Conservation (phyloP, 2,329 filamentous ascomycete species). For the Cladosporium sp. region DNA sequence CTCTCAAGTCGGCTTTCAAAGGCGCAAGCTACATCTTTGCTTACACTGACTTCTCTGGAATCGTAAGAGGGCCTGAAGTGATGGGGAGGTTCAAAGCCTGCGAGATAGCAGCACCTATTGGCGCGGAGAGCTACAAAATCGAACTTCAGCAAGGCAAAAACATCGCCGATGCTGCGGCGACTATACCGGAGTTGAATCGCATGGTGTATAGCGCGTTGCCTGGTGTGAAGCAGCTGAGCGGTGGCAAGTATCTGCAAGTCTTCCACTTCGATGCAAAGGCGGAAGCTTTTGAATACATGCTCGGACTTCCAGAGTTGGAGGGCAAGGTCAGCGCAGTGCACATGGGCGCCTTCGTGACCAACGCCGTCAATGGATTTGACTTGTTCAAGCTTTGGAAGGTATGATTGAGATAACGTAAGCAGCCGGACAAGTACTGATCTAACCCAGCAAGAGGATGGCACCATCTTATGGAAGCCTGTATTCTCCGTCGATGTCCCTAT, state of each 20-base stretch:
- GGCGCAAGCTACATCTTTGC: conserved; percentile 41
- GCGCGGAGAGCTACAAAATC: conserved; percentile 49
- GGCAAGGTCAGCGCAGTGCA: conserved; percentile 22
- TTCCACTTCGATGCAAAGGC: conserved; percentile 49
- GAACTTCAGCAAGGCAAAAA: conserved; percentile 57
- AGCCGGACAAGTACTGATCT: neutral
- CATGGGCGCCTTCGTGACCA: conserved; percentile 19
- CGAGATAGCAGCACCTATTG: conserved; percentile 15
- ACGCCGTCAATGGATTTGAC: conserved; percentile 12
- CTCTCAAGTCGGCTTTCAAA: conserved; percentile 38
- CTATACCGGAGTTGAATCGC: conserved; percentile 35
- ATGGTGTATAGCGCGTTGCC: conserved; percentile 42
- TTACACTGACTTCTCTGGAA: conserved; percentile 20
- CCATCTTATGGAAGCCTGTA: neutral
- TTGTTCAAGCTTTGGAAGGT: conserved; percentile 25
- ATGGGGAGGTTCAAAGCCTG: conserved; percentile 14
- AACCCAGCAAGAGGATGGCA: conserved; percentile 3
- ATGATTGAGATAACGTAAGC: neutral
- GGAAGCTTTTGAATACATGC: conserved; percentile 24
- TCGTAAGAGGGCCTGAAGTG: conserved; percentile 21
- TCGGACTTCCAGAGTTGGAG: conserved; percentile 1
- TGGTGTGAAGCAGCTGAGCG: conserved; percentile 37
- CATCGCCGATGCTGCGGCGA: conserved; percentile 53
- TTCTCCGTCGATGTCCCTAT: neutral
- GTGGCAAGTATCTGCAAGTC: conserved; percentile 43